These are phyloP conservation scores for Teunomyces barrocoloradensis DNA, from an alignment of 805 yeast genomes.

Conservation along the genomic window DNA sequence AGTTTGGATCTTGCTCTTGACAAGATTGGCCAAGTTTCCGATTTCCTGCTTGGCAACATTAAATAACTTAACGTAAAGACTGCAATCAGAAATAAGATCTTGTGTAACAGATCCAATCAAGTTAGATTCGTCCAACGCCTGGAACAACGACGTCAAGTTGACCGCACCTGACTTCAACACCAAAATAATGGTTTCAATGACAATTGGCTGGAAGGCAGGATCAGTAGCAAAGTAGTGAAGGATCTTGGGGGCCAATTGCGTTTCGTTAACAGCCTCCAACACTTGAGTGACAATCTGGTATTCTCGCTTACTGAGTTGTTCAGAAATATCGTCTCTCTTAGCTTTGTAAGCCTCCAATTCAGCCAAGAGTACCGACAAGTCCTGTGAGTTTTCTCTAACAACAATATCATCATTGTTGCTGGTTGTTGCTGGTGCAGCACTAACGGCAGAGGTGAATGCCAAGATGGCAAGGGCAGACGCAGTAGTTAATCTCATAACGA, in stretches of 20 bases:
- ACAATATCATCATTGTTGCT: slow-evolving; percentile 8
- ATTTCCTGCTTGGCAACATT: slow-evolving; percentile 29
- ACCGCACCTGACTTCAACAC: slow-evolving; percentile 33
- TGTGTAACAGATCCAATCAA: slow-evolving; percentile 33
- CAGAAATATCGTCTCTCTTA: slow-evolving; percentile 28
- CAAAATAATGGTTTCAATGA: slow-evolving; percentile 24
- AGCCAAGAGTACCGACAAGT: slow-evolving; percentile 21
- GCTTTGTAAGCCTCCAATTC: slow-evolving; percentile 21
- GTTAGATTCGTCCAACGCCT: slow-evolving; percentile 36
- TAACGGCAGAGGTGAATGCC: slow-evolving; percentile 22
- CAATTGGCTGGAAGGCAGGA: slow-evolving; percentile 24
- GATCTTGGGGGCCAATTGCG: slow-evolving; percentile 35
- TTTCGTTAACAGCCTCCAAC: slow-evolving; percentile 34
- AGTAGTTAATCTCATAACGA: slow-evolving; percentile 30
- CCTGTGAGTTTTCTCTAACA: slow-evolving; percentile 11
- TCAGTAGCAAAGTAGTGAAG: slow-evolving; percentile 32
- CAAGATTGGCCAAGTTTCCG: slow-evolving; percentile 22
- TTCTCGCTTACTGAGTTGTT: slow-evolving; percentile 33
- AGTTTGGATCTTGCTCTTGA: slow-evolving; percentile 20
- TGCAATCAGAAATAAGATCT: slow-evolving; percentile 38
- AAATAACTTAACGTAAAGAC: slow-evolving; percentile 34
- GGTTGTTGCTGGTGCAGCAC: slow-evolving; percentile 35
- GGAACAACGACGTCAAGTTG: slow-evolving; percentile 30
- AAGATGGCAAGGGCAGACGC: slow-evolving; percentile 29
- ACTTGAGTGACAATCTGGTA: slow-evolving; percentile 40